Evolutionary conservation across 1,284 basidiomycete species (phyloP).

Genomic region (Melampsora larici-populina): DNA sequence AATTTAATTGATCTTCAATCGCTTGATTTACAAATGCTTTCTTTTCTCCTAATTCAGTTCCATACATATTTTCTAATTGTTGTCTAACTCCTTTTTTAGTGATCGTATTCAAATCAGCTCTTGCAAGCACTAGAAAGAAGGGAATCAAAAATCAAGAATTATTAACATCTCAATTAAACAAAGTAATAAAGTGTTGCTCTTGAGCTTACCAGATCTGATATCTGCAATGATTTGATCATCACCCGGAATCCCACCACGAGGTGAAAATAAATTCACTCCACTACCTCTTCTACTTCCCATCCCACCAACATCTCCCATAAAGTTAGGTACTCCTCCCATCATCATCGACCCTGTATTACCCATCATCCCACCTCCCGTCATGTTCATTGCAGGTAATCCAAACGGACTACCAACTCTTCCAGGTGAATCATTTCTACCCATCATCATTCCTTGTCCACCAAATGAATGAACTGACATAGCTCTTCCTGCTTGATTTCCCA

Average conservation of each 20-base stretch:
- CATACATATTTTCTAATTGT: conserved; percentile 58
- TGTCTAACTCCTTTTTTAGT: conserved; percentile 84
- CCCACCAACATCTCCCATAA: conserved; percentile 31
- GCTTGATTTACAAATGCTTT: conserved; percentile 48
- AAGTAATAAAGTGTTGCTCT: background rate
- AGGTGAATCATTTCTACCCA: conserved; percentile 33
- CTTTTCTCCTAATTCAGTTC: conserved; percentile 44
- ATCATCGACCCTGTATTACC: conserved; percentile 11
- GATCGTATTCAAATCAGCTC: conserved; percentile 77
- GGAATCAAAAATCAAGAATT: conserved; percentile 47
- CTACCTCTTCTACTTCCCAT: conserved; percentile 34
- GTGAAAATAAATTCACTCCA: conserved; percentile 27
- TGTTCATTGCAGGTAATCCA: conserved; percentile 8
- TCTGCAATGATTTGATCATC: conserved; percentile 47
- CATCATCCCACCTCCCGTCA: conserved; percentile 10
- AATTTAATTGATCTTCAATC: conserved; percentile 45
- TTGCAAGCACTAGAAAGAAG: conserved; percentile 67
- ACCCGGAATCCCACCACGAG: conserved; percentile 41
- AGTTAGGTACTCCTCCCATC: conserved; percentile 30
- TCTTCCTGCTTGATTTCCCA: conserved; percentile 24
- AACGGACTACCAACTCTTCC: conserved; percentile 3
- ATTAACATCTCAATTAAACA: conserved; percentile 9
- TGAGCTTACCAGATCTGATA: conserved; percentile 44
- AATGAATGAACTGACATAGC: conserved; percentile 41
- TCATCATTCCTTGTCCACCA: conserved; percentile 43